These are phyloP conservation scores for Pelargonium cotyledonis DNA, from an alignment of 441 rosid species.

Conservation along the genomic window DNA sequence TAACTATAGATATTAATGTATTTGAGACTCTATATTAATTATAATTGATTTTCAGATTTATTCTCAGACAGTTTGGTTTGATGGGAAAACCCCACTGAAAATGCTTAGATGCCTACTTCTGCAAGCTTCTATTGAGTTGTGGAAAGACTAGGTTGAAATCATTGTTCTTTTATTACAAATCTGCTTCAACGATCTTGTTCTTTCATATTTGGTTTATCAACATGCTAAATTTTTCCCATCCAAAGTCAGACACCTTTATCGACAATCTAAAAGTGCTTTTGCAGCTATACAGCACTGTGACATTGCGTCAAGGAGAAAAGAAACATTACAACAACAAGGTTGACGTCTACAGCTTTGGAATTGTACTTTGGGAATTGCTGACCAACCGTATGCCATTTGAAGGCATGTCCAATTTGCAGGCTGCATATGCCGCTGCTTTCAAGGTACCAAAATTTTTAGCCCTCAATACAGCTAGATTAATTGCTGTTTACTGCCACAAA, in stretches of 20 bases:
- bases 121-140: not conserved
- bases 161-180: no score
- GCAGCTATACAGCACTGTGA: constrained; percentile 93
- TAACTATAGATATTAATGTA: no score
- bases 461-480: no score
- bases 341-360: constrained; percentile 94
- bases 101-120: not conserved
- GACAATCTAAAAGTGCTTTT: constrained; percentile 18
- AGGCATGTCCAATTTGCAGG: constrained; percentile 97
- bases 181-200: not conserved
- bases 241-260: not conserved
- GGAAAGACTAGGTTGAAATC: not conserved
- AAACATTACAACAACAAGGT: constrained; percentile 96
- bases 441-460: constrained; percentile 32
- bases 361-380: constrained; percentile 83
- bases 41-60: no score
- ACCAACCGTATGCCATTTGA: constrained; percentile 94
- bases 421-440: constrained; percentile 96
- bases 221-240: not conserved
- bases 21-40: no score
- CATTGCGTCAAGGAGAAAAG: constrained; percentile 92
- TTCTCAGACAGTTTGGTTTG: not conserved
- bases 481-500: no score
- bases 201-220: not conserved
- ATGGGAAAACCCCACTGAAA: not conserved